Percentiles rank a stretch among this genome's conserved stretches.
These are phyloP conservation scores for Microthlaspi erraticum DNA, from an alignment of 345 rosid genomes.

Conservation along the genomic window DNA sequence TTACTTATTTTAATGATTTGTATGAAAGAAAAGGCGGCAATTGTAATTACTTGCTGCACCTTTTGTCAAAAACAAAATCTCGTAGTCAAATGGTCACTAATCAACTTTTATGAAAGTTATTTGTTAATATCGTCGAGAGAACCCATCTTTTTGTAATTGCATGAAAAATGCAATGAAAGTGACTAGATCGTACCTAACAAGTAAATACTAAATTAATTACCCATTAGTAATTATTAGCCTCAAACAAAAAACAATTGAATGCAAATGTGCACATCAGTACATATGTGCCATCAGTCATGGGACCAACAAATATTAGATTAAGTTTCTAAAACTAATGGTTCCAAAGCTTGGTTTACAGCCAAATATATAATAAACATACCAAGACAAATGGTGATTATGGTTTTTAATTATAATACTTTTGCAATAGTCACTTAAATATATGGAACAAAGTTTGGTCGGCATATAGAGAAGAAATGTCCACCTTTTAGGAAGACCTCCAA, in stretches of 20 bases:
- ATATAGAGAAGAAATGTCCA: constrained; percentile 21
- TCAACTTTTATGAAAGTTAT: constrained; percentile 9
- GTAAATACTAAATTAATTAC: constrained; percentile 1
- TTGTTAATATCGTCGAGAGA: constrained; percentile 2
- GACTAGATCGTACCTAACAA: constrained; percentile 20
- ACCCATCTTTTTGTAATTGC: constrained; percentile 14
- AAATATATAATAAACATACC: constrained; percentile 13
- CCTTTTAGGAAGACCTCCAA: constrained; percentile 4
- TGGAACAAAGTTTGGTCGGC: constrained; percentile 34
- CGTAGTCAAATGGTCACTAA: not conserved
- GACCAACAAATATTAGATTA: constrained; percentile 7
- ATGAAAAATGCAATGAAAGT: constrained; percentile 27
- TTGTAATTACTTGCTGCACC: not conserved
- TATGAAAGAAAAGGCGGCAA: not conserved
- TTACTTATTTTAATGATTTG: not conserved
- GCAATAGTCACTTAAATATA: constrained; percentile 21
- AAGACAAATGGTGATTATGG: constrained; percentile 12
- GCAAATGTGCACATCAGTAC: no score
- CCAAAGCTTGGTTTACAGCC: not conserved
- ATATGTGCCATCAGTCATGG: no score
- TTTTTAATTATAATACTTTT: not conserved
- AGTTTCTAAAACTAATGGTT: not conserved
- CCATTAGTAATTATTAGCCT: not conserved
- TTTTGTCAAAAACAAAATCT: not conserved
- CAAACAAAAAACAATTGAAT: not conserved